These are phyloP conservation scores for Podospora sp. DNA, from an alignment of 495 filamentous ascomycete genomes.

Conservation along the genomic window DNA sequence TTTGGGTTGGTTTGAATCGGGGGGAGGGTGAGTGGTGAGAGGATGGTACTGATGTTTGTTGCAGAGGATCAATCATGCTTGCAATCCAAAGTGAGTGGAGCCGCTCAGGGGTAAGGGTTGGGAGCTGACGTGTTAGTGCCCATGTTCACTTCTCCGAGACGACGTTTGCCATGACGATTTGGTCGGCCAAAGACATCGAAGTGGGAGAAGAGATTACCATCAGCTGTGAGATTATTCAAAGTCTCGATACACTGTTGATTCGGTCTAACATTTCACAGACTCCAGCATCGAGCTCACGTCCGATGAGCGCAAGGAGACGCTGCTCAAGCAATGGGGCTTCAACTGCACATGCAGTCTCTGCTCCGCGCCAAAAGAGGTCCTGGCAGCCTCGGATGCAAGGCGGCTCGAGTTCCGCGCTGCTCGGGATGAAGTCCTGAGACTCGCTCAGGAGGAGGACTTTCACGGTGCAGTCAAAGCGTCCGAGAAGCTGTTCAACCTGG, in stretches of 20 bases:
- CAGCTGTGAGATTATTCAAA: constrained; percentile 35
- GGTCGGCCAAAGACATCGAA: constrained; percentile 40
- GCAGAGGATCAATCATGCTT: constrained; percentile 44
- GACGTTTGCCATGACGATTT: constrained; percentile 36
- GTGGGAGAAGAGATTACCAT: constrained; percentile 44
- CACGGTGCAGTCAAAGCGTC: constrained; percentile 25
- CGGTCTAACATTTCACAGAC: too few species aligned
- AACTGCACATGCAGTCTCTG: constrained; percentile 39
- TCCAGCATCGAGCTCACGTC: constrained; percentile 32
- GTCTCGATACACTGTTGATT: too few species aligned
- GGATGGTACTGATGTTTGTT: too few species aligned
- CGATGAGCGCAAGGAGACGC: constrained; percentile 31
- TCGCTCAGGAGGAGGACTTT: constrained; percentile 33
- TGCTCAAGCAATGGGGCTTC: constrained; percentile 39
- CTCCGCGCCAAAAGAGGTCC: constrained; percentile 18
- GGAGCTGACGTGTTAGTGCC: constrained; percentile 31
- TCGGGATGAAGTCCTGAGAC: constrained; percentile 30
- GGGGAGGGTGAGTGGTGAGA: constrained; percentile 1
- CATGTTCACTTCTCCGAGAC: constrained; percentile 39
- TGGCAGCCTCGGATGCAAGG: constrained; percentile 29
- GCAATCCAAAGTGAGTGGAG: constrained; percentile 37
- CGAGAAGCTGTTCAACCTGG: constrained; percentile 30
- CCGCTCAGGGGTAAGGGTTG: neutral
- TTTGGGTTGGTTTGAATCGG: too few species aligned
- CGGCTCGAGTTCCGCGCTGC: constrained; percentile 28